phyloP scores from a whole-genome alignment of 2,329 filamentous ascomycete genomes.

The Sporothrix schenckii region DNA sequence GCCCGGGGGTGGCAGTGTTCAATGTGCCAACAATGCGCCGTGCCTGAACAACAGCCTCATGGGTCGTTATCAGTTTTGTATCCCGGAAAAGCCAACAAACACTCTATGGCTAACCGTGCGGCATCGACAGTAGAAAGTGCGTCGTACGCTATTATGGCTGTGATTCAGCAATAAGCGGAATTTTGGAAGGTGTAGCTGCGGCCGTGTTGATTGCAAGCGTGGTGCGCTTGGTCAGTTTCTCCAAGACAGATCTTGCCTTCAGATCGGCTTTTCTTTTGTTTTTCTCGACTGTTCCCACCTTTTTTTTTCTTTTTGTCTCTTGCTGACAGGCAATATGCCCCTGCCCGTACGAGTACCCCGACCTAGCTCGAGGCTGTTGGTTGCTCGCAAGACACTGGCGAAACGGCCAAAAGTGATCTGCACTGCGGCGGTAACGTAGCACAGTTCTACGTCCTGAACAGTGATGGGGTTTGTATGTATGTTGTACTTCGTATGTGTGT shows the following conservation, averaged over 20 bases:
- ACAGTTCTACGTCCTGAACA: not conserved
- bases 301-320: conserved; percentile 11
- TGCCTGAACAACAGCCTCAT: not conserved
- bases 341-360: conserved; percentile 10
- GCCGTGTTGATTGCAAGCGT: not conserved
- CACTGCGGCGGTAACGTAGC: conserved; percentile 26
- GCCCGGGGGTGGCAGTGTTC: conserved; percentile 5
- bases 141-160: no score
- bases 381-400: conserved; percentile 25
- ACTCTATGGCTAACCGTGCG: not conserved
- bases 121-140: no score
- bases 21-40: not conserved
- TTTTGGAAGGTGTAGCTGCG: not conserved
- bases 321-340: conserved; percentile 1
- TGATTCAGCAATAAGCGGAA: no score
- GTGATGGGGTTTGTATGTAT: not conserved
- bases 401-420: conserved; percentile 26
- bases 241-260: not conserved
- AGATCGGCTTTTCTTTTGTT: not conserved
- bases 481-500: not conserved
- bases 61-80: not conserved
- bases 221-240: not conserved
- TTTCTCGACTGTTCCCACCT: not conserved
- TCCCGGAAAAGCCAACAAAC: conserved; percentile 17
- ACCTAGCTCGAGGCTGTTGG: conserved; percentile 16